A percentile compares a stretch with the other conserved stretches of the same genome.
phyloP scores from a whole-genome alignment of 805 yeast genomes.

The Kodamaea sagamina region DNA sequence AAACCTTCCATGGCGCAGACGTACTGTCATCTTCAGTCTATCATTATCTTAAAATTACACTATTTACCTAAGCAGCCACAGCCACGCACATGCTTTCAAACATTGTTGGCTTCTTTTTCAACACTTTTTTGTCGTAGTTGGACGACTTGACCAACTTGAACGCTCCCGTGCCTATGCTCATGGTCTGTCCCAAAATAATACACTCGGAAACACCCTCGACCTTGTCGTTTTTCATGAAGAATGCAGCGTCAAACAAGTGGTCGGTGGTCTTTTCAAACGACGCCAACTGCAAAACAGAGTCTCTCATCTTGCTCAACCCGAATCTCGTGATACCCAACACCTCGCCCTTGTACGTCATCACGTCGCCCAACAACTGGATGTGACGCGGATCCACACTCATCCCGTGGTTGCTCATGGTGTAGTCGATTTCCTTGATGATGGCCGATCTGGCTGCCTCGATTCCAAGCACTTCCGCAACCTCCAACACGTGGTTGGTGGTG shows the following conservation, averaged over 20 bases:
- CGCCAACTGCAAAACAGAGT: conserved; percentile 93
- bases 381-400: conserved; percentile 99
- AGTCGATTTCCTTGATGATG: conserved; percentile 91
- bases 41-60: conserved; percentile 3
- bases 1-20: no score
- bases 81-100: conserved; percentile 41
- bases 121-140: conserved; percentile 42
- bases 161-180: conserved; percentile 97
- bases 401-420: conserved; percentile 98
- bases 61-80: conserved; percentile 1
- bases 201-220: conserved; percentile 98
- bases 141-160: conserved; percentile 77
- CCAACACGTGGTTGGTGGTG: conserved; percentile 87
- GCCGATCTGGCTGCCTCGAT: conserved; percentile 97
- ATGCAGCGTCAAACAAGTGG: conserved; percentile 96
- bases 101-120: conserved; percentile 45
- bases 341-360: conserved; percentile 98
- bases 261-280: conserved; percentile 98
- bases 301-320: conserved; percentile 98
- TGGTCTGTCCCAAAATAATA: conserved; percentile 95
- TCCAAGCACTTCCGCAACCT: conserved; percentile 86
- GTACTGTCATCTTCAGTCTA: not conserved
- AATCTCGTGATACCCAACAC: conserved; percentile 97
- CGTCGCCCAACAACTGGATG: conserved; percentile 94
- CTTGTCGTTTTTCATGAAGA: conserved; percentile 93